Percentiles rank a stretch among this genome's conserved stretches.
phyloP scores from a whole-genome alignment of 179 eudicot genomes.

The Gypsophila paniculata region DNA sequence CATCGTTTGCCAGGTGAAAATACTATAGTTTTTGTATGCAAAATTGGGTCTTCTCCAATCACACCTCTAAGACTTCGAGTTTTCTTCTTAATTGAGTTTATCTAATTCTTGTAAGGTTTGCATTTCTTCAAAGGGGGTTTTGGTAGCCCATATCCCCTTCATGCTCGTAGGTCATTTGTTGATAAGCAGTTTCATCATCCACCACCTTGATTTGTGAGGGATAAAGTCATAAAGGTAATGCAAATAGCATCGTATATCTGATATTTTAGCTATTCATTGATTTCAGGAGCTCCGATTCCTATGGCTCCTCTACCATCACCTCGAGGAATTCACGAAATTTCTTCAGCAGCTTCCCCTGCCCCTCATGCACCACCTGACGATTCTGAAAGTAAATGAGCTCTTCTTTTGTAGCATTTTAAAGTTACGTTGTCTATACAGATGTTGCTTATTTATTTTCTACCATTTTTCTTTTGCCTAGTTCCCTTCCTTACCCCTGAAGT shows the following conservation, averaged over 20 bases:
- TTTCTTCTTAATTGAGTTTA: not conserved
- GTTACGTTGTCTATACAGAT: conserved; percentile 2
- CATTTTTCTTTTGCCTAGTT: conserved; percentile 41
- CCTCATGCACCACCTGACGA: conserved; percentile 37
- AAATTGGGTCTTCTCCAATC: not conserved
- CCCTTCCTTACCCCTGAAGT: conserved; percentile 55
- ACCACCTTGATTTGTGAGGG: conserved; percentile 22
- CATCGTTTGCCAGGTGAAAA: conserved; percentile 23
- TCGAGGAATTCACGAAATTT: conserved; percentile 27
- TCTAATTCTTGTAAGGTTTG: conserved; percentile 10
- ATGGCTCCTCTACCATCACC: conserved; percentile 36
- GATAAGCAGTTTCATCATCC: not conserved
- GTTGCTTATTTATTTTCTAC: conserved; percentile 32
- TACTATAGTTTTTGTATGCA: not conserved
- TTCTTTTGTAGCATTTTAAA: conserved; percentile 12
- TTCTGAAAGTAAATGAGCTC: conserved; percentile 41
- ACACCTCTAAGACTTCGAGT: conserved; percentile 10
- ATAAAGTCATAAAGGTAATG: not conserved
- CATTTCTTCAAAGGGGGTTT: conserved; percentile 17
- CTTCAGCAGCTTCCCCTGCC: conserved; percentile 45
- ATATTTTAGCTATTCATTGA: conserved; percentile 2
- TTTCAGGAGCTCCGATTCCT: conserved; percentile 35
- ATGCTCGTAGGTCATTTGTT: conserved; percentile 20
- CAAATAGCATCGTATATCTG: not conserved
- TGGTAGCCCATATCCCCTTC: conserved; percentile 26